phyloP scores from a whole-genome alignment of 192 early-diverging fungal genomes.

The Gigaspora rosea region DNA sequence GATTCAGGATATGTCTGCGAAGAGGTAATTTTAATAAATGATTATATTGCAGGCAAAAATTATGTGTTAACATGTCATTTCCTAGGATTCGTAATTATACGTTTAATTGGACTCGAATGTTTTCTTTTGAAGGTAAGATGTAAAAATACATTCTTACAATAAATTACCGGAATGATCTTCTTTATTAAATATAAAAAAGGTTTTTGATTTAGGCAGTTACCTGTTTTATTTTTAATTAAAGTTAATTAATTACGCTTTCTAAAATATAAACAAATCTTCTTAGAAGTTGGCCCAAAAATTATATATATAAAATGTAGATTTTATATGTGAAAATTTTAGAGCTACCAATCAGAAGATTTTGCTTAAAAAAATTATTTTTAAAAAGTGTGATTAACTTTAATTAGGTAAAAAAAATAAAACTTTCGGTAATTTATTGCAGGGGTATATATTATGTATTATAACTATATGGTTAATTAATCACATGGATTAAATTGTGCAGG shows the following conservation, averaged over 20 bases:
- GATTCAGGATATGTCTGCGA: conserved; percentile 87
- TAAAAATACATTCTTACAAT: neutral
- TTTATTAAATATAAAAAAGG: too few relatives aligned
- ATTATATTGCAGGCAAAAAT: neutral
- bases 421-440: too few relatives aligned
- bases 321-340: neutral
- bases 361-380: neutral
- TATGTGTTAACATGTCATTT: neutral
- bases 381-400: neutral
- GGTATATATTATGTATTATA: neutral
- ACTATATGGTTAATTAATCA: neutral
- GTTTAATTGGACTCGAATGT: conserved; percentile 90
- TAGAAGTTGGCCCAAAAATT: too few relatives aligned
- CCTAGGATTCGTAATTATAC: conserved; percentile 93
- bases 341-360: neutral
- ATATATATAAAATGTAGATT: neutral
- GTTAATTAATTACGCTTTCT: too few relatives aligned
- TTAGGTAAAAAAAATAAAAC: too few relatives aligned
- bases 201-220: too few relatives aligned
- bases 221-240: too few relatives aligned
- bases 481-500: neutral
- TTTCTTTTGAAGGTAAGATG: conserved; percentile 82
- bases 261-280: too few relatives aligned
- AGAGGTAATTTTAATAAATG: conserved; percentile 9
- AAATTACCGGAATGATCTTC: too few relatives aligned